Evolutionary conservation across 306 rosid species (phyloP).

Genomic region (Dalbergia oliveri): DNA sequence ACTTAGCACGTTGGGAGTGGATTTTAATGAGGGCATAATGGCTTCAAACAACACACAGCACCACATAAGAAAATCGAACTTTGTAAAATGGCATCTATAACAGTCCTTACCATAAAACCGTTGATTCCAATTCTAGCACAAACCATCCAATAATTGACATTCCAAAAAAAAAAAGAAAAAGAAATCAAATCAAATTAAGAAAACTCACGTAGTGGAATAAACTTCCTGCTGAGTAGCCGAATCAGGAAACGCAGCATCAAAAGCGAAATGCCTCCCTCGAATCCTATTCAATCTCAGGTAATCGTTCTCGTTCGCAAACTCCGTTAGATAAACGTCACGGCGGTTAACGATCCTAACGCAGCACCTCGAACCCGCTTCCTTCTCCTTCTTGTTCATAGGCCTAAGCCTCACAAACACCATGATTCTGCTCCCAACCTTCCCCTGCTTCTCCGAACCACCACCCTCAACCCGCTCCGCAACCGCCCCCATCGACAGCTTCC

Average conservation of each 20-base stretch:
- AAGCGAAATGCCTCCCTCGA: slow-evolving; percentile 79
- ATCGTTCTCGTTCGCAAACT: slow-evolving; percentile 81
- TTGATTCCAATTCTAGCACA: not conserved
- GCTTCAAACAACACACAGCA: not conserved
- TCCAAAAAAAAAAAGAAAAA: not conserved
- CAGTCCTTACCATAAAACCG: not conserved
- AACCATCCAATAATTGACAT: slow-evolving; percentile 3
- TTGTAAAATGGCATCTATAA: not conserved
- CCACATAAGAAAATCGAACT: not conserved
- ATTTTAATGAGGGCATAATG: too few relatives aligned
- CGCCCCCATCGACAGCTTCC: slow-evolving; percentile 72
- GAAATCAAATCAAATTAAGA: not conserved
- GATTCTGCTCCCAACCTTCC: slow-evolving; percentile 62
- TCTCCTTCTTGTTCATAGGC: slow-evolving; percentile 89
- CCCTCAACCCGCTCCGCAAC: slow-evolving; percentile 18
- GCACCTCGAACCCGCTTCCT: slow-evolving; percentile 75
- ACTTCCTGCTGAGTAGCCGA: slow-evolving; percentile 78
- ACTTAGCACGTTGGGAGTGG: too few relatives aligned
- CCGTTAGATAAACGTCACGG: slow-evolving; percentile 86
- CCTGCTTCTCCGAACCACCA: slow-evolving; percentile 48
- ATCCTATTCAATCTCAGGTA: slow-evolving; percentile 86
- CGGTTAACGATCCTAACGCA: slow-evolving; percentile 76
- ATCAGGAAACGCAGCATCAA: slow-evolving; percentile 85
- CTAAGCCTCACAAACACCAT: slow-evolving; percentile 89
- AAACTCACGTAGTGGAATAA: slow-evolving; percentile 87